Evolutionary conservation across 306 rosid species (phyloP), one percentile per base, ranked within the genome.

Genomic region (Phaseolus lunatus): DNA sequence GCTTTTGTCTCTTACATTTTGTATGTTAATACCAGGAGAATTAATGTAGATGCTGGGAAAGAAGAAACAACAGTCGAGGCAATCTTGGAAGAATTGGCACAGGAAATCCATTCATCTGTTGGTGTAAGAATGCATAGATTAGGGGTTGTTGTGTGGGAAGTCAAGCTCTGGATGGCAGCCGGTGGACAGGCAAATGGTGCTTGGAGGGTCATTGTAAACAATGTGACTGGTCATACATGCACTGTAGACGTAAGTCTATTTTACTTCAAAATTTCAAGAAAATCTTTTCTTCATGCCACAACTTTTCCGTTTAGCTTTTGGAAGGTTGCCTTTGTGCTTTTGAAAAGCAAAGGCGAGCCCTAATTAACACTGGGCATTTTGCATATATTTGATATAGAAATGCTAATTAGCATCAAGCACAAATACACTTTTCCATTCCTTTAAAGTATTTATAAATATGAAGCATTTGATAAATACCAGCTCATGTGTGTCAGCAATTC

Each of bases 71-170:
- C 79, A 73, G 88, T 88, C 66, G 92, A 82, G 87, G 82, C 83
- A 11, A 79, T 89, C 79, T 88, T 95, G 84, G 86, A 87, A 80
- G 92, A 88, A 72, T 71, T 90, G 78, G 93, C 95, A 67, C 80
- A 70, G 73, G 92, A 89, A 78, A 90, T 92, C 73, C 97, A 95
- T 75, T 85, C 91, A 24, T 88, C 84, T 73, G 87, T 92, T 66
- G 99, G 99, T 49, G 97, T 92, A 43, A 92, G 96, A 88, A 95
- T 95, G 99, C 97, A 95, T 75, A 90, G 91, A 83, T 89, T 95
- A 83, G 97, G 97, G 20, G 97, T 95, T 59, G 87, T 88, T 81
- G 96, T 87, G 70, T 95, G 97, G 99, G 99, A 95, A 92, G 92
- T 92, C 84, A 95, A 95, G 88, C 90, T 95, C 72, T 92, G 96